Evolutionary conservation across 441 rosid genomes (phyloP).

Genomic region (Sinapis alba): DNA sequence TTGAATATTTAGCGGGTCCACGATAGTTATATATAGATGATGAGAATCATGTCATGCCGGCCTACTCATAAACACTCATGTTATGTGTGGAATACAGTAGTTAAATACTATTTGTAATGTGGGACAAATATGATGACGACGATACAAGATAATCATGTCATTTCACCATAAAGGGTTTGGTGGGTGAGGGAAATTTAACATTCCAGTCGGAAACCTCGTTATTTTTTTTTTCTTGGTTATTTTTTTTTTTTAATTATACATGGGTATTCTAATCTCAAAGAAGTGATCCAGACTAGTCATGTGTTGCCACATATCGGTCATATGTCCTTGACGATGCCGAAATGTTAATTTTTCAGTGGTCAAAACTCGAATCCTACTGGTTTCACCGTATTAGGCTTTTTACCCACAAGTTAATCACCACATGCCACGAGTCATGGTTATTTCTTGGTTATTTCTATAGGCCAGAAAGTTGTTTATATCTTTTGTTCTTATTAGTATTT

Average conservation of each 20-base stretch:
- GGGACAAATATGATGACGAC: constrained; percentile 22
- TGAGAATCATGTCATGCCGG: constrained; percentile 17
- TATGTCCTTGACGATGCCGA: too few relatives aligned
- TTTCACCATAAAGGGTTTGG: constrained; percentile 17
- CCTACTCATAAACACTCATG: constrained; percentile 11
- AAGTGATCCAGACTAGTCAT: too few relatives aligned
- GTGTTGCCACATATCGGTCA: too few relatives aligned
- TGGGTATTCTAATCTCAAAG: too few relatives aligned
- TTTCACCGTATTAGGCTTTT: too few relatives aligned
- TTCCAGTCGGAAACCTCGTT: not conserved
- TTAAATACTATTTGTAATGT: not conserved
- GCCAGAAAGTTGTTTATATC: not conserved
- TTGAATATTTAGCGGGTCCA: constrained; percentile 27
- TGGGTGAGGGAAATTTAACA: constrained; percentile 4
- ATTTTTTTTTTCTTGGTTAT: too few relatives aligned
- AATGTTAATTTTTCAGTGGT: too few relatives aligned
- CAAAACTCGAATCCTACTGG: too few relatives aligned
- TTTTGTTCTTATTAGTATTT: constrained; percentile 1
- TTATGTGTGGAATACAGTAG: not conserved
- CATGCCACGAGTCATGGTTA: too few relatives aligned
- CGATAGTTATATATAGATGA: constrained; percentile 23
- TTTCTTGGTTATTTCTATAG: too few relatives aligned
- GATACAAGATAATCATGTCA: constrained; percentile 15
- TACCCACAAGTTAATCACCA: too few relatives aligned
- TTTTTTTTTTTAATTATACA: too few relatives aligned